These are phyloP conservation scores for Diaporthe velutina DNA, from an alignment of 2,329 filamentous ascomycete species.

Conservation along the genomic window DNA sequence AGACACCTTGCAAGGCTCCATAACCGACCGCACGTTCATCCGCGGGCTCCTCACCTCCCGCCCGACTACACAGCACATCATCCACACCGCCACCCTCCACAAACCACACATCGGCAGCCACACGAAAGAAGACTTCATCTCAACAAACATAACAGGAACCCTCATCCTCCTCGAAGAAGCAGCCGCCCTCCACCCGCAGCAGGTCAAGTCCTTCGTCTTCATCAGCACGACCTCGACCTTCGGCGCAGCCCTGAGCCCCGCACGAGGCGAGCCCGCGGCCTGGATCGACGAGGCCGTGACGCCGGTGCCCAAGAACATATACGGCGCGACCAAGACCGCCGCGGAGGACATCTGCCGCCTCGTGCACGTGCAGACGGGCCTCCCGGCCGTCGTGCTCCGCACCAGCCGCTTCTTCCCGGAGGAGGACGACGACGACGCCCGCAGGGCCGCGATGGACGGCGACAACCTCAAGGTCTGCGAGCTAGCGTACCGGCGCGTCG, in stretches of 20 bases:
- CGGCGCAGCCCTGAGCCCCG: constrained; percentile 54
- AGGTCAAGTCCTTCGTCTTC: constrained; percentile 54
- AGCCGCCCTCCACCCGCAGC: constrained; percentile 45
- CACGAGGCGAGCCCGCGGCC: constrained; percentile 52
- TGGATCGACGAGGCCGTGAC: constrained; percentile 59
- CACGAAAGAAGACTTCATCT: constrained; percentile 57
- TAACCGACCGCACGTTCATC: constrained; percentile 53
- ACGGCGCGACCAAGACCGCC: constrained; percentile 61
- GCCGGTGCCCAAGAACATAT: constrained; percentile 61
- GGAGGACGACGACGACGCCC: constrained; percentile 58
- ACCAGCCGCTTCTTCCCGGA: constrained; percentile 64
- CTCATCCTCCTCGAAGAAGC: constrained; percentile 57
- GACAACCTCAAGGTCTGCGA: constrained; percentile 64
- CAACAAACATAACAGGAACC: constrained; percentile 60
- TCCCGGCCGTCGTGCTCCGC: constrained; percentile 60
- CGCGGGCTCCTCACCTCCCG: constrained; percentile 48
- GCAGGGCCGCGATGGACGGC: constrained; percentile 51
- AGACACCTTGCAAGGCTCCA: constrained; percentile 50
- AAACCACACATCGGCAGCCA: constrained; percentile 62
- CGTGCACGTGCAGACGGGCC: constrained; percentile 51
- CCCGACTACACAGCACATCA: constrained; percentile 53
- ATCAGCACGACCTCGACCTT: constrained; percentile 62
- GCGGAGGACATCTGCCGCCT: constrained; percentile 62
- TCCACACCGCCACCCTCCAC: constrained; percentile 61
- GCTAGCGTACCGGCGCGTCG: constrained; percentile 58